These are phyloP conservation scores for Lathyrus aphaca DNA, from an alignment of 306 rosid genomes.

Conservation along the genomic window DNA sequence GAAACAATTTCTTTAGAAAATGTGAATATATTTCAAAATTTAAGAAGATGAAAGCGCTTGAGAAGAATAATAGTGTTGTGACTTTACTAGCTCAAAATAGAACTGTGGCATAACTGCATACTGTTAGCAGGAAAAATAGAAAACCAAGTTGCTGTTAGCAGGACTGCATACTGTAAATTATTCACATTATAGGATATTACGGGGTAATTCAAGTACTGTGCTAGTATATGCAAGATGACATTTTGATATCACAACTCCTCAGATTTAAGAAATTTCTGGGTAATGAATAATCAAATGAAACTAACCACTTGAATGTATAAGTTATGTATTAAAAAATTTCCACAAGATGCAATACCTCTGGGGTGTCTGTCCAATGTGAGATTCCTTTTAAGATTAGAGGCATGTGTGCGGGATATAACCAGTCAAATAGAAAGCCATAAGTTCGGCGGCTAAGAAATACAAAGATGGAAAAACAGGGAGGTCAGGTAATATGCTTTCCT, in stretches of 20 bases:
- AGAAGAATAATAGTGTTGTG: too few relatives aligned
- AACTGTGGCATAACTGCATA: background rate
- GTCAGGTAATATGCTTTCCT: conserved; percentile 26
- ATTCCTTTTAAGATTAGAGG: conserved; percentile 86
- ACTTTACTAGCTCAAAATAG: too few relatives aligned
- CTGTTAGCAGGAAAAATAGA: background rate
- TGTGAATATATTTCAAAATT: too few relatives aligned
- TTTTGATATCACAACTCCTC: background rate
- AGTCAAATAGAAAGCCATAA: conserved; percentile 93
- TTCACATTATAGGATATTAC: conserved; percentile 5
- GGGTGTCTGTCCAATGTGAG: conserved; percentile 93
- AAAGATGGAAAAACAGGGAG: conserved; percentile 33
- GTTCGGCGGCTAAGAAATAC: conserved; percentile 79
- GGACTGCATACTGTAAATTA: conserved; percentile 2
- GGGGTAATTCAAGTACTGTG: conserved; percentile 6
- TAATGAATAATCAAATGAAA: background rate
- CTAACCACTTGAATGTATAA: conserved; percentile 1
- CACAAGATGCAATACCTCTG: conserved; percentile 67
- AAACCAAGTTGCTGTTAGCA: conserved; percentile 22
- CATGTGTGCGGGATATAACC: conserved; percentile 96
- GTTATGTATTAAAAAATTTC: conserved; percentile 9
- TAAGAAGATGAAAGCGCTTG: too few relatives aligned
- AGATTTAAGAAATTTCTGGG: conserved; percentile 12
- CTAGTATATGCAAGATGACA: conserved; percentile 19
- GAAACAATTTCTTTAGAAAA: too few relatives aligned